Evolutionary conservation across 2,329 filamentous ascomycete species (phyloP).

Genomic region (Truncatella angustata): DNA sequence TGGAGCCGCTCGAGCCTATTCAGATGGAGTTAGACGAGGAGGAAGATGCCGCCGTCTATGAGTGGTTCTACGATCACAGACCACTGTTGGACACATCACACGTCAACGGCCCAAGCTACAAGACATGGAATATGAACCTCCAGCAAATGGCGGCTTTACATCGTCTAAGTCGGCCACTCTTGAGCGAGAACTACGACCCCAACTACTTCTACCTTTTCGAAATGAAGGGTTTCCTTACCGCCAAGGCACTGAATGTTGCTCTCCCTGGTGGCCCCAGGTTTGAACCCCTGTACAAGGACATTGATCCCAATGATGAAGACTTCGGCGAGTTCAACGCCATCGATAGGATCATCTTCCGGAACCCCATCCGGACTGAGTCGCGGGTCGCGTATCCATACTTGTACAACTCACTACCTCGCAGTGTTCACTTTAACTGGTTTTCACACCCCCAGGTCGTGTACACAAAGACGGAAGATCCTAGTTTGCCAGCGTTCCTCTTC

Average conservation of each 20-base stretch:
- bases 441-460: conserved; percentile 93
- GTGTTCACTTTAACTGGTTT: conserved; percentile 91
- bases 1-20: conserved; percentile 94
- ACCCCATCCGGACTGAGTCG: conserved; percentile 92
- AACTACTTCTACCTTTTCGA: conserved; percentile 99
- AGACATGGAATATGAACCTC: conserved; percentile 87
- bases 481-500: conserved; percentile 94
- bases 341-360: conserved; percentile 97
- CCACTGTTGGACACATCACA: conserved; percentile 88
- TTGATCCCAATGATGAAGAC: conserved; percentile 97
- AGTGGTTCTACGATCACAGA: conserved; percentile 97
- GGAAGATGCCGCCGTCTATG: conserved; percentile 85
- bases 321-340: conserved; percentile 99
- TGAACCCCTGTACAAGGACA: conserved; percentile 96
- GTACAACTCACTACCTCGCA: conserved; percentile 94
- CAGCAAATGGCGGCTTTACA: conserved; percentile 96
- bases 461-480: conserved; percentile 80
- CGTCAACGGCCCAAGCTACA: conserved; percentile 96
- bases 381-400: conserved; percentile 91
- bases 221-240: conserved; percentile 88
- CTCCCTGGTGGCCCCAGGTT: conserved; percentile 97
- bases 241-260: conserved; percentile 94
- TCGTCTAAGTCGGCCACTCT: conserved; percentile 82
- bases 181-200: conserved; percentile 90
- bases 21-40: conserved; percentile 97